These are phyloP conservation scores for Podospora fimiseda DNA, from an alignment of 495 filamentous ascomycete species.

Conservation along the genomic window DNA sequence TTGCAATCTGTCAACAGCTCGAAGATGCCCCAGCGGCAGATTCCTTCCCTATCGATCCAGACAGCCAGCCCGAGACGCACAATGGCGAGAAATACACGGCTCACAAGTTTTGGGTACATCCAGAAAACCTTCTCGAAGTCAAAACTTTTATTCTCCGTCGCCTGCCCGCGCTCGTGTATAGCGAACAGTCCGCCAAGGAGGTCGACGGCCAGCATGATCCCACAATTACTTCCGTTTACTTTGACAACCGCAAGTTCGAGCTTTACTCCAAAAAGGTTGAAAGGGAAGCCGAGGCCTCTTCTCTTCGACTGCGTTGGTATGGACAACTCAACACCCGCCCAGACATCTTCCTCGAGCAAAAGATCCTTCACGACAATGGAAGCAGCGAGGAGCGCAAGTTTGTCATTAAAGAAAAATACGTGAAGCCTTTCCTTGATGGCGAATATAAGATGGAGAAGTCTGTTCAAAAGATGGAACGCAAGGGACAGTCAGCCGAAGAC, in stretches of 20 bases:
- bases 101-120: conserved; percentile 97
- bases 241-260: conserved; percentile 78
- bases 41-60: conserved; percentile 26
- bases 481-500: conserved; percentile 51
- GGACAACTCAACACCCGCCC: conserved; percentile 73
- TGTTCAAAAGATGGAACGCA: conserved; percentile 71
- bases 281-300: conserved; percentile 68
- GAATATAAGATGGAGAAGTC: conserved; percentile 90
- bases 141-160: conserved; percentile 90
- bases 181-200: conserved; percentile 73
- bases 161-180: conserved; percentile 87
- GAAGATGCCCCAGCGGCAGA: conserved; percentile 40
- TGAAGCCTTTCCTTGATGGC: conserved; percentile 79
- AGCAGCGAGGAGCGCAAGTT: conserved; percentile 71
- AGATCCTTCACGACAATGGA: conserved; percentile 69
- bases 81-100: conserved; percentile 71
- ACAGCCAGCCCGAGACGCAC: conserved; percentile 37
- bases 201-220: conserved; percentile 74
- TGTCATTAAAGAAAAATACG: conserved; percentile 85
- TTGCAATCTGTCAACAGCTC: conserved; percentile 78
- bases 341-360: conserved; percentile 81
- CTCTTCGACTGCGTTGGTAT: conserved; percentile 85
- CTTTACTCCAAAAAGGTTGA: conserved; percentile 82
- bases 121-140: conserved; percentile 89
- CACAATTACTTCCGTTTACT: conserved; percentile 90